Conservation (phyloP, 352 stramenopile species). For the Pythium biforme region DNA sequence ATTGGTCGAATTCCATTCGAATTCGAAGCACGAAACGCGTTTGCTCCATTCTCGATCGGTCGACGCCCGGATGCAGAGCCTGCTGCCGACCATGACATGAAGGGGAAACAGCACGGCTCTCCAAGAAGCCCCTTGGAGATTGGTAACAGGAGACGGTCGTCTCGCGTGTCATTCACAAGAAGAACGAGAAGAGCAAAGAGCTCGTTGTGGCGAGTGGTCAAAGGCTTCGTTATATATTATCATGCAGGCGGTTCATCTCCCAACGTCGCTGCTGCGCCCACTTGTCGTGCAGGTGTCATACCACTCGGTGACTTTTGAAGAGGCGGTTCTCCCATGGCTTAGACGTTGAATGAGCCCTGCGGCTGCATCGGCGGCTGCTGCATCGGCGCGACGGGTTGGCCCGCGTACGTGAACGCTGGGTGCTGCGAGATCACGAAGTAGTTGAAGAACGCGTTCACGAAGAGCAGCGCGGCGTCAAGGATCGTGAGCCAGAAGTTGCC, state of each 20-base stretch:
- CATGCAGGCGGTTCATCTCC: not conserved
- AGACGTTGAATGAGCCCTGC: slow-evolving; percentile 29
- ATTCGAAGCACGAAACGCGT: not conserved
- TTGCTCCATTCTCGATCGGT: not conserved
- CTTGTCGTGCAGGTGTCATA: not conserved
- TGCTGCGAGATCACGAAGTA: slow-evolving; percentile 87
- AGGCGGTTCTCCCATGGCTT: not conserved
- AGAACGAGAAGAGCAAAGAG: not conserved
- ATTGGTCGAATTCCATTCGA: slow-evolving; percentile 7
- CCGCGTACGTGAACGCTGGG: slow-evolving; percentile 28
- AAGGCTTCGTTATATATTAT: not conserved
- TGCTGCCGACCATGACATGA: too few species aligned
- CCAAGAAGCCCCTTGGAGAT: too few species aligned
- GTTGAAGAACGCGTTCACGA: slow-evolving; percentile 90
- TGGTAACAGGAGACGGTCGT: too few species aligned
- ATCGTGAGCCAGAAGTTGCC: slow-evolving; percentile 90
- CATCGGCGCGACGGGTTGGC: slow-evolving; percentile 2
- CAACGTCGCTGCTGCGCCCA: not conserved
- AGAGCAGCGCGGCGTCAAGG: slow-evolving; percentile 82
- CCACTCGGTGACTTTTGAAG: too few species aligned
- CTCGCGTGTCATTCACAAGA: too few species aligned
- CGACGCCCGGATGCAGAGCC: not conserved
- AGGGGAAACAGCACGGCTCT: too few species aligned
- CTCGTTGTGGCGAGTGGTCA: not conserved
- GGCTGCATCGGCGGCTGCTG: slow-evolving; percentile 15